Evolutionary conservation across 495 filamentous ascomycete genomes (phyloP).

Genomic region (Penicillium simplicissimum): DNA sequence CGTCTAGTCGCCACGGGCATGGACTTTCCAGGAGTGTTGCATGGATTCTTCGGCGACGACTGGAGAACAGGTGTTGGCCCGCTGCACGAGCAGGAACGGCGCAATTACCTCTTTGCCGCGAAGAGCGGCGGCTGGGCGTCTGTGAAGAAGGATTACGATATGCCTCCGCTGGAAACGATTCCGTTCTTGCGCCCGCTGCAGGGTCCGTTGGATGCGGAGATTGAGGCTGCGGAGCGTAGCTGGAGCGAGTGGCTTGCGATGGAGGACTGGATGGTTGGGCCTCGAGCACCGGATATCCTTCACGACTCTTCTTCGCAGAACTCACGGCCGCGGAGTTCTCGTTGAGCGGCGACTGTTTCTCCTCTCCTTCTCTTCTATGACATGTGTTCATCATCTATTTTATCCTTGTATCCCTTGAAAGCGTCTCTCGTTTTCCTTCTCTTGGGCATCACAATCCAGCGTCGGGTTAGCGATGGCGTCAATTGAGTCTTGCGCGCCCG

Average conservation of each 20-base stretch:
- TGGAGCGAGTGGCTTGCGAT: conserved; percentile 90
- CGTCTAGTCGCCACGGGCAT: conserved; percentile 90
- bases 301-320: conserved; percentile 46
- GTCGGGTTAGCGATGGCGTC: conserved; percentile 23
- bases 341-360: conserved; percentile 14
- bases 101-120: conserved; percentile 93
- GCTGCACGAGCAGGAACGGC: conserved; percentile 83
- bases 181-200: conserved; percentile 84
- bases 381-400: conserved; percentile 5
- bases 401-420: conserved; percentile 4
- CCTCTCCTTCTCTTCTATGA: conserved; percentile 6
- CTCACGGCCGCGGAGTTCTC: conserved; percentile 39
- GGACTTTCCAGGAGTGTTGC: conserved; percentile 79
- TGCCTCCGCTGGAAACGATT: conserved; percentile 73
- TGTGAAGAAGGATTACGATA: conserved; percentile 90
- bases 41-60: conserved; percentile 94
- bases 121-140: conserved; percentile 87
- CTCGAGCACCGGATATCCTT: conserved; percentile 52
- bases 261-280: conserved; percentile 94
- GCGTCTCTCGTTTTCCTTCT: conserved; percentile 7
- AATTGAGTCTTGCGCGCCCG: conserved; percentile 13
- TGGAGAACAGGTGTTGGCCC: conserved; percentile 78
- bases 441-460: conserved; percentile 9
- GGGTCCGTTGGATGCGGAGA: conserved; percentile 73
- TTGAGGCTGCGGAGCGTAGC: conserved; percentile 75